Evolutionary conservation across 1,284 basidiomycete species (phyloP).

Genomic region (Heterobasidion irregulare): DNA sequence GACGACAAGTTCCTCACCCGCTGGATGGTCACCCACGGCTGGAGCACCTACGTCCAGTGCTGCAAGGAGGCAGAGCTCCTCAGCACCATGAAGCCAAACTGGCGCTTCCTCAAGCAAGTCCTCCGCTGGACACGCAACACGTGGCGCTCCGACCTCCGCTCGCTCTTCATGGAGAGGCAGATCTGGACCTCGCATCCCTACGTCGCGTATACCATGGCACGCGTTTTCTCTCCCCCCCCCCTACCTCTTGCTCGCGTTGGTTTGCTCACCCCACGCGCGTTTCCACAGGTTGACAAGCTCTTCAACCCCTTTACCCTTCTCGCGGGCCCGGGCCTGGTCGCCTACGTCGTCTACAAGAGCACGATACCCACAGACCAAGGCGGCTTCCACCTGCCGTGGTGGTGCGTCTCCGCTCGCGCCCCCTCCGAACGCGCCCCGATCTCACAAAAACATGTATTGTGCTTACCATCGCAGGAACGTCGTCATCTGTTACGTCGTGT

Average conservation of each 20-base stretch:
- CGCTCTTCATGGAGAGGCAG: slow-evolving; percentile 80
- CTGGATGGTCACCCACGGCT: slow-evolving; percentile 93
- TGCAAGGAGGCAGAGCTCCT: slow-evolving; percentile 86
- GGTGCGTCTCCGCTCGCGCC: slow-evolving; percentile 42
- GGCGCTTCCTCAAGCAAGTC: slow-evolving; percentile 90
- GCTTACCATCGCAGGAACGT: slow-evolving; percentile 53
- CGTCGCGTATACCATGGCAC: slow-evolving; percentile 84
- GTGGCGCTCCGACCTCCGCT: slow-evolving; percentile 84
- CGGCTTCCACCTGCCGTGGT: slow-evolving; percentile 86
- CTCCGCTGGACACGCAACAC: slow-evolving; percentile 90
- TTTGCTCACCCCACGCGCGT: no score
- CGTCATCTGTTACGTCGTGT: slow-evolving; percentile 65
- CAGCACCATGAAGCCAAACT: slow-evolving; percentile 93
- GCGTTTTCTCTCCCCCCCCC: slow-evolving; percentile 14
- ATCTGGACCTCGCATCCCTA: slow-evolving; percentile 88
- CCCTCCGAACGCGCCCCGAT: neutral
- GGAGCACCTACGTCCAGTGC: slow-evolving; percentile 89
- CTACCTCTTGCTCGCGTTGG: neutral
- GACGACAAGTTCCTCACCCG: slow-evolving; percentile 94
- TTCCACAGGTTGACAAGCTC: slow-evolving; percentile 75
- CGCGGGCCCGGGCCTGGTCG: slow-evolving; percentile 73
- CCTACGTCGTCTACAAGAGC: slow-evolving; percentile 71
- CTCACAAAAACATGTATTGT: slow-evolving; percentile 1
- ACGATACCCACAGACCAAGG: slow-evolving; percentile 61
- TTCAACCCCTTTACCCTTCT: slow-evolving; percentile 87